Evolutionary conservation across 768 basidiomycete genomes (phyloP).

Genomic region (Mycena vulgaris): DNA sequence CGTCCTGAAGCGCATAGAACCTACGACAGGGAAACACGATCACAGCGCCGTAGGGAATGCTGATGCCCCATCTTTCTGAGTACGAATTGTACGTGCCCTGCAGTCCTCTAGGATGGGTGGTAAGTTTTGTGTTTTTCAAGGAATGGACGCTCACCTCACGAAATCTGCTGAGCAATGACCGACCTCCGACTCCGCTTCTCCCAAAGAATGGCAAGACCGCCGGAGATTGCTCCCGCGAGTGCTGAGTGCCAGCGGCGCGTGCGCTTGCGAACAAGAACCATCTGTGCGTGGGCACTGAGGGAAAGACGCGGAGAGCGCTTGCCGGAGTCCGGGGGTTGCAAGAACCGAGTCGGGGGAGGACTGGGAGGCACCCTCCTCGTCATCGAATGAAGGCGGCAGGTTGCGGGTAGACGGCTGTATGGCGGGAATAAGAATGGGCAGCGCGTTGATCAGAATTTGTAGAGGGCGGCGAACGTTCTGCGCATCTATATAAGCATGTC

Average conservation of each 20-base stretch:
- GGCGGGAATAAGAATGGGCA: constrained; percentile 78
- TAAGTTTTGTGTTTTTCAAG: not conserved
- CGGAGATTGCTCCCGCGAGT: constrained; percentile 83
- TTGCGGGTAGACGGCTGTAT: constrained; percentile 47
- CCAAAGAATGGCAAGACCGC: constrained; percentile 81
- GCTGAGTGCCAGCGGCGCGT: constrained; percentile 86
- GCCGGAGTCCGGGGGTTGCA: constrained; percentile 32
- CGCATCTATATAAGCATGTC: constrained; percentile 72
- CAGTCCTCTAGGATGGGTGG: constrained; percentile 63
- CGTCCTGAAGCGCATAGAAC: not conserved
- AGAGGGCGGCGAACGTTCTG: constrained; percentile 85
- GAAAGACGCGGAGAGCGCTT: constrained; percentile 68
- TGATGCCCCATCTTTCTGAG: constrained; percentile 47
- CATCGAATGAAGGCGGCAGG: constrained; percentile 43
- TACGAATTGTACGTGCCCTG: constrained; percentile 79
- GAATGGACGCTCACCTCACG: constrained; percentile 75
- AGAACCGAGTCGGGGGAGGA: constrained; percentile 25
- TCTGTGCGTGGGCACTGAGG: constrained; percentile 73
- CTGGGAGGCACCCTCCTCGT: constrained; percentile 44
- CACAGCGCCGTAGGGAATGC: constrained; percentile 31
- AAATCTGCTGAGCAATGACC: constrained; percentile 91
- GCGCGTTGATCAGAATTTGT: constrained; percentile 86
- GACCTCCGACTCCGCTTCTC: constrained; percentile 78
- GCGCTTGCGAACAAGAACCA: constrained; percentile 74
- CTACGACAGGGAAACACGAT: constrained; percentile 34